These are phyloP conservation scores for Vitellaria paradoxa DNA, from an alignment of 179 eudicot species.

Conservation along the genomic window DNA sequence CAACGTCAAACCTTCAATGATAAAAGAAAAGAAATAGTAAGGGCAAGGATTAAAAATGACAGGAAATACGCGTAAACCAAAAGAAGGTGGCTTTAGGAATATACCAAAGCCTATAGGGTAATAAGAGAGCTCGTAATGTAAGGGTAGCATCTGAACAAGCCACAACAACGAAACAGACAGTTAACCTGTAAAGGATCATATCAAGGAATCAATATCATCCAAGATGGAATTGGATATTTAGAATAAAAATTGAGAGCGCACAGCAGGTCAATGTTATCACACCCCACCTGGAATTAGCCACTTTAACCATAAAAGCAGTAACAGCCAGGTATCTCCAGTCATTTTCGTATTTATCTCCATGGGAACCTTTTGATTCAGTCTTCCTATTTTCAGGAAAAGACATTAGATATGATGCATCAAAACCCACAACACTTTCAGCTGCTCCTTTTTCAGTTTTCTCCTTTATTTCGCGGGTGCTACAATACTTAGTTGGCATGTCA, in stretches of 20 bases:
- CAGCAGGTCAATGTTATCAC: not conserved
- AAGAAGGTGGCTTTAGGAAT: conserved; percentile 5
- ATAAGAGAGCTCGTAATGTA: conserved; percentile 79
- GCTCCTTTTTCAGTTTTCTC: conserved; percentile 27
- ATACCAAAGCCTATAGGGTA: conserved; percentile 92
- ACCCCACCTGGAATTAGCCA: conserved; percentile 56
- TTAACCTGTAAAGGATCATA: conserved; percentile 56
- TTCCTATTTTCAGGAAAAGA: conserved; percentile 22
- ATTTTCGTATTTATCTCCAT: conserved; percentile 55
- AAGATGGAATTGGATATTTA: not conserved
- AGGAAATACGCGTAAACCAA: not conserved
- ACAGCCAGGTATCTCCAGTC: conserved; percentile 99
- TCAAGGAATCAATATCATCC: conserved; percentile 3
- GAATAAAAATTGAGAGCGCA: not conserved
- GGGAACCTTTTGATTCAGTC: conserved; percentile 21
- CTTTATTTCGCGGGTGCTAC: conserved; percentile 33
- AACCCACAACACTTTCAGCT: conserved; percentile 22
- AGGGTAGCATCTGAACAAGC: conserved; percentile 98
- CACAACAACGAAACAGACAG: conserved; percentile 80
- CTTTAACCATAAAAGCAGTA: conserved; percentile 79
- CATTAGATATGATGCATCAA: conserved; percentile 23
- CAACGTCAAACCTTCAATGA: conserved; percentile 90
- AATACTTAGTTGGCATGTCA: conserved; percentile 73
- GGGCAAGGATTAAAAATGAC: conserved; percentile 6
- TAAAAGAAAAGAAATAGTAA: conserved; percentile 8